Conservation (phyloP, 2,329 filamentous ascomycete species). For the Byssochlamys sp. region DNA sequence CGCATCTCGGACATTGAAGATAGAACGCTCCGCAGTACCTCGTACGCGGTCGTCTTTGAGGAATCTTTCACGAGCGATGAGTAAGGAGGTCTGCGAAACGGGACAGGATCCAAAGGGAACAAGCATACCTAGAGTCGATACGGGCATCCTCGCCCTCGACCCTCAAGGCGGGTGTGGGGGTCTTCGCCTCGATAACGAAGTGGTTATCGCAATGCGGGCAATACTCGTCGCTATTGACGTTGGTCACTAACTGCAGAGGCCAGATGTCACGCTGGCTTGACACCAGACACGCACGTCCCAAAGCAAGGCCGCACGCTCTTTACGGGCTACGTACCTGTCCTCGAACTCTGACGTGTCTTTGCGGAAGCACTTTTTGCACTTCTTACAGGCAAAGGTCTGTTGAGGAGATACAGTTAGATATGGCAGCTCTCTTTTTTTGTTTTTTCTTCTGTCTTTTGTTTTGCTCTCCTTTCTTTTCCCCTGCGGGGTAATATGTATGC, state of each 20-base stretch:
- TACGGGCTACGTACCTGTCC: slow-evolving; percentile 48
- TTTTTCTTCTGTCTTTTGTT: background rate
- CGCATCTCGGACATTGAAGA: slow-evolving; percentile 67
- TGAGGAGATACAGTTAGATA: background rate
- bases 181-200: slow-evolving; percentile 81
- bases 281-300: background rate
- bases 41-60: slow-evolving; percentile 77
- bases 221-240: slow-evolving; percentile 67
- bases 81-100: background rate
- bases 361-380: slow-evolving; percentile 96
- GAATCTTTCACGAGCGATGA: slow-evolving; percentile 52
- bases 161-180: slow-evolving; percentile 70
- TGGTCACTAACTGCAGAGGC: background rate
- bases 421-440: background rate
- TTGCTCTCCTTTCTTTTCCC: background rate
- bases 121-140: slow-evolving; percentile 57
- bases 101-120: background rate
- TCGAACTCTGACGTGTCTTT: slow-evolving; percentile 89
- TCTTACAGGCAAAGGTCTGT: slow-evolving; percentile 81
- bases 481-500: background rate
- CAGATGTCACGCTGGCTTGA: background rate
- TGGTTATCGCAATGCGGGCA: slow-evolving; percentile 99
- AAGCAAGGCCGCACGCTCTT: background rate
- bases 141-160: slow-evolving; percentile 86
- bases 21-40: slow-evolving; percentile 50